Conservation (phyloP, 495 filamentous ascomycete genomes). For the Penicillium lagena region DNA sequence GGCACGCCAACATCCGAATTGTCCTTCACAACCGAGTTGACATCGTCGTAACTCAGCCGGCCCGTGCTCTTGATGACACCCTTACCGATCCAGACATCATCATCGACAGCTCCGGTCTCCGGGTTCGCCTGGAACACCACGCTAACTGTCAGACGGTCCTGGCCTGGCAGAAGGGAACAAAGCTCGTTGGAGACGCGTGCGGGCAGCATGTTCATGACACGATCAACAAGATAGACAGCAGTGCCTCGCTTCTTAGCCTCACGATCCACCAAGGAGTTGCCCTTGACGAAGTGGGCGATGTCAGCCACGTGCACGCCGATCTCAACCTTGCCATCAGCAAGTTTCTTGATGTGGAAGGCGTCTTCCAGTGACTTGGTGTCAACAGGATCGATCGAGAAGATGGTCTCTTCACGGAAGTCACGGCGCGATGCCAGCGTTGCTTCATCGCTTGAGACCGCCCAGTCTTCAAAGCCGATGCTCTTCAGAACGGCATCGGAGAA, state of each 20-base stretch:
- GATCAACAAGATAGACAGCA: constrained; percentile 87
- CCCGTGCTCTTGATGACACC: constrained; percentile 84
- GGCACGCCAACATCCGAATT: constrained; percentile 50
- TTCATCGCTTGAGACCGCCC: constrained; percentile 77
- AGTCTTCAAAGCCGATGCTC: constrained; percentile 86
- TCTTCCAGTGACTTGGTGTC: constrained; percentile 80
- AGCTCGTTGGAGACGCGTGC: constrained; percentile 76
- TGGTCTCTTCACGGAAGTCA: constrained; percentile 84
- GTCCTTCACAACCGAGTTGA: constrained; percentile 69
- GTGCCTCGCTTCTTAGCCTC: constrained; percentile 98
- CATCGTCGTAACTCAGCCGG: constrained; percentile 75
- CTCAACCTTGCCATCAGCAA: constrained; percentile 79
- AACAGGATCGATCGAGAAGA: constrained; percentile 86
- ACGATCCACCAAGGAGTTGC: constrained; percentile 90
- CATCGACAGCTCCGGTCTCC: constrained; percentile 64
- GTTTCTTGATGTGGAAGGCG: constrained; percentile 82
- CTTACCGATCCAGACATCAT: constrained; percentile 90
- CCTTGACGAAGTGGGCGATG: constrained; percentile 94
- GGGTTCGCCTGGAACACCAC: constrained; percentile 85
- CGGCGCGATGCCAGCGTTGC: constrained; percentile 73
- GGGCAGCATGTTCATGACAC: constrained; percentile 86
- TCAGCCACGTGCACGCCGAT: constrained; percentile 95
- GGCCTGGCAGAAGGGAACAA: constrained; percentile 75
- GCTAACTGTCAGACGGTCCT: constrained; percentile 87
- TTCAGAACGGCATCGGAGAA: constrained; percentile 94